Percentiles rank a stretch among this genome's conserved stretches.
Evolutionary conservation across 495 filamentous ascomycete species (phyloP).

Genomic region (Xylaria cubensis): DNA sequence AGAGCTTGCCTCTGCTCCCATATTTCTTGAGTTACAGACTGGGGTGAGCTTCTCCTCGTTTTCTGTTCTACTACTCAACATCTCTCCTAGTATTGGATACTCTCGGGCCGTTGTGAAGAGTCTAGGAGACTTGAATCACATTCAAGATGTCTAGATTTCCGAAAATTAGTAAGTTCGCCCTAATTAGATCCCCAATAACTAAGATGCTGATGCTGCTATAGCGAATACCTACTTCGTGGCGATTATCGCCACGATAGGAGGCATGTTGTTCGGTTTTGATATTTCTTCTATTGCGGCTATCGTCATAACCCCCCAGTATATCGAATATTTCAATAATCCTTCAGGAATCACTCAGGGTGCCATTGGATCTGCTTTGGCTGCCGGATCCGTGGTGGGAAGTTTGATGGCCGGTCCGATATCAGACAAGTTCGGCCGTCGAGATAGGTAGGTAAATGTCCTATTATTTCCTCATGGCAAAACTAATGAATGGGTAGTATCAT

Average conservation of each 20-base stretch:
- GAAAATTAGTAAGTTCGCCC: conserved; percentile 38
- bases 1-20: conserved; percentile 16
- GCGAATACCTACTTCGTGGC: conserved; percentile 68
- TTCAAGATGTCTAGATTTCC: conserved; percentile 41
- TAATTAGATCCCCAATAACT: too few species aligned
- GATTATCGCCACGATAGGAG: conserved; percentile 66
- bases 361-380: conserved; percentile 70
- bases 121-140: conserved; percentile 3
- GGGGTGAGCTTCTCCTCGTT: conserved; percentile 4
- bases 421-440: conserved; percentile 69
- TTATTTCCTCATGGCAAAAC: background rate
- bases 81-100: background rate
- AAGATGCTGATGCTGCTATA: conserved; percentile 33
- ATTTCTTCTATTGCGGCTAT: conserved; percentile 77
- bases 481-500: conserved; percentile 53
- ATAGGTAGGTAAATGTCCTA: conserved; percentile 35
- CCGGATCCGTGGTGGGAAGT: conserved; percentile 70
- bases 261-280: conserved; percentile 70
- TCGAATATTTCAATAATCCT: conserved; percentile 69
- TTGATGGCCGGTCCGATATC: conserved; percentile 69
- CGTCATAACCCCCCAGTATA: conserved; percentile 72
- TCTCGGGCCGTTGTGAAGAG: background rate
- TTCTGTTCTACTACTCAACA: conserved; percentile 13
- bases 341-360: conserved; percentile 68
- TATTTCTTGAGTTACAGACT: background rate